Evolutionary conservation across 2,329 filamentous ascomycete genomes (phyloP), one percentile per base, ranked within the genome.

Genomic region (Aureobasidium uvarum): DNA sequence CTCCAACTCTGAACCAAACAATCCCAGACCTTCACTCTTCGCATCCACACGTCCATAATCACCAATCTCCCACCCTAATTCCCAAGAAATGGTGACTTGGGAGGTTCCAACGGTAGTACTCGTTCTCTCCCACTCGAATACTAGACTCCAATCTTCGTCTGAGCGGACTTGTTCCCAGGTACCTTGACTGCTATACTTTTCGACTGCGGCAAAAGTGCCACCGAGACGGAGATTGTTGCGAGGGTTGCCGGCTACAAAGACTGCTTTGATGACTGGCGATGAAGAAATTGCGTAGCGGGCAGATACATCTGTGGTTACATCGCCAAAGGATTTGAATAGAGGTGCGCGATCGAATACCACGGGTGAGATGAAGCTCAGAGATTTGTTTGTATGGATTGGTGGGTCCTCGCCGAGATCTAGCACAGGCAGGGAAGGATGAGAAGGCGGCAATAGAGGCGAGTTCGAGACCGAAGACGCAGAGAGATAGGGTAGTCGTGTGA

Each of bases 201-300:
- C 92, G 0, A 97, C 84, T 0, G 89, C 85, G 0, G 88, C 88
- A 75, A 87, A 97, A 0, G 92, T 96, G 2, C 82, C 83, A 71
- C 91, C 93, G 1, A 91, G 85, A 1, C 87, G 85, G 36, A 97
- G 84, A 69, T 96, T 90, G 75, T 97, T 97, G 36, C 94, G 85
- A 18, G 94, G 94, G 72, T 96, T 96, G 0, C 93, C 93, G 18
- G 89, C 94, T 2, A 94, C 85, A 75, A 97, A 97, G 0, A 82
- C 86, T 0, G 84, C 89, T 18, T 79, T 83, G 56, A 93, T 85
- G 4, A 80, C 79, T 3, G 91, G 91, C 10, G 83, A 77, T 0
- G 76, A 68, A 3, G 91, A 91, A 14, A 83, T 77, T 0, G 76
- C 68, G 13, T 82, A 73, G 0, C 77, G 73, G 1, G 84, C 81